These are phyloP conservation scores for Wallacemonas sp. DNA, from an alignment of 208 protist genomes.

Conservation along the genomic window DNA sequence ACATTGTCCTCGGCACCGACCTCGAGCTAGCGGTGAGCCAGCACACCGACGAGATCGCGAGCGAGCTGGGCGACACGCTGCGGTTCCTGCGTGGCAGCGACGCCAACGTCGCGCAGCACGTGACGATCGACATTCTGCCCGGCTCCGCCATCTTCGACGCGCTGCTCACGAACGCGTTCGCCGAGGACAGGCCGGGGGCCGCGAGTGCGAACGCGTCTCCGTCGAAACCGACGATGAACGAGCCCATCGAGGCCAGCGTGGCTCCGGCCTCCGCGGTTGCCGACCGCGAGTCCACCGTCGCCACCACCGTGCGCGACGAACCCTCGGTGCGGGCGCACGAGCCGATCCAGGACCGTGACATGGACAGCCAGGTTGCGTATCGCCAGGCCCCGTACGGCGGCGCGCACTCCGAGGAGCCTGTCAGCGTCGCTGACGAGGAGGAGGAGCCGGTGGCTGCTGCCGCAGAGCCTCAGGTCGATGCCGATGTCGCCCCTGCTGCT, in stretches of 20 bases:
- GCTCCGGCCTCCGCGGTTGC: not conserved
- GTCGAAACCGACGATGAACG: too few relatives aligned
- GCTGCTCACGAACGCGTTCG: slow-evolving; percentile 42
- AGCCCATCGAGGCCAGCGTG: too few relatives aligned
- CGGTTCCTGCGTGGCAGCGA: slow-evolving; percentile 30
- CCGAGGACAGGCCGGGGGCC: too few relatives aligned
- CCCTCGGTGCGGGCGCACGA: slow-evolving; percentile 9
- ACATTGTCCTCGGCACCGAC: slow-evolving; percentile 59
- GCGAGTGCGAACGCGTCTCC: too few relatives aligned
- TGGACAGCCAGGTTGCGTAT: not conserved
- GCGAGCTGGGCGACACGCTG: slow-evolving; percentile 29
- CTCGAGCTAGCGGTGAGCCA: slow-evolving; percentile 33
- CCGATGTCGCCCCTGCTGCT: not conserved
- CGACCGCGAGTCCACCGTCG: not conserved
- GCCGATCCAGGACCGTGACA: not conserved
- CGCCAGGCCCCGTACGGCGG: slow-evolving; percentile 7
- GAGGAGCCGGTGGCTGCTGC: not conserved
- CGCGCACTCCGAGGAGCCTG: slow-evolving; percentile 7
- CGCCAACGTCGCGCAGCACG: too few relatives aligned
- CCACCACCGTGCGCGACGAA: slow-evolving; percentile 6
- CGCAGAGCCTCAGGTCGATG: not conserved
- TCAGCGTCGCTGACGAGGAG: not conserved
- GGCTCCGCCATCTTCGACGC: slow-evolving; percentile 46
- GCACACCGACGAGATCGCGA: slow-evolving; percentile 25
- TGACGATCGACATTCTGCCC: slow-evolving; percentile 37